These are phyloP conservation scores for Blastobotrys capitulatus DNA, from an alignment of 1,139 yeast species.

Conservation along the genomic window DNA sequence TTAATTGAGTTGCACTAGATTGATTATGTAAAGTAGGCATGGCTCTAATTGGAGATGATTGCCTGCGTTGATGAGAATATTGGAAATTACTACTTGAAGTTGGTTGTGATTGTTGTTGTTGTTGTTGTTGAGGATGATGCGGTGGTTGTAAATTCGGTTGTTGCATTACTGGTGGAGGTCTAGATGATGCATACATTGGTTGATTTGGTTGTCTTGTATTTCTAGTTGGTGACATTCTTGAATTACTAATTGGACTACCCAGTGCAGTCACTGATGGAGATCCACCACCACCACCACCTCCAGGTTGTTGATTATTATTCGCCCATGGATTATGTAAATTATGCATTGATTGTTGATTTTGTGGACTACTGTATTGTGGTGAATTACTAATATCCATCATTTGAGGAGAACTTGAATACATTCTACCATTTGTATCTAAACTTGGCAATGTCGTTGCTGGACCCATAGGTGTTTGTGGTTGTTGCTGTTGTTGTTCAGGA, in stretches of 20 bases:
- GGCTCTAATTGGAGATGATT: slow-evolving; percentile 8
- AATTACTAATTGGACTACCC: not conserved
- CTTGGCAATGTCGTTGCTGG: slow-evolving; percentile 7
- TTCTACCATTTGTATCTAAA: slow-evolving; percentile 7
- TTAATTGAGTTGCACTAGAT: slow-evolving; percentile 4
- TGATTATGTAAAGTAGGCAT: slow-evolving; percentile 7
- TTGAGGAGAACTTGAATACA: slow-evolving; percentile 3
- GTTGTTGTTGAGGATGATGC: not conserved
- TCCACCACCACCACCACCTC: no score
- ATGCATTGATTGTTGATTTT: not conserved
- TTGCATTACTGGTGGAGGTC: slow-evolving; percentile 5
- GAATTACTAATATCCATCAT: slow-evolving; percentile 8
- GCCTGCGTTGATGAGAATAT: slow-evolving; percentile 6
- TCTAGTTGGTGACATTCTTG: slow-evolving; percentile 7
- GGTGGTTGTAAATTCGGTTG: not conserved
- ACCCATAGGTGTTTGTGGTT: slow-evolving; percentile 13
- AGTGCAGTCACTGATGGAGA: slow-evolving; percentile 9
- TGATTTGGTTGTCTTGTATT: not conserved
- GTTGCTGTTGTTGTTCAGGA: slow-evolving; percentile 16
- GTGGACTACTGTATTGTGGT: slow-evolving; percentile 3
- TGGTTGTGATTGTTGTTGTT: not conserved
- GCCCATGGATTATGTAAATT: slow-evolving; percentile 2
- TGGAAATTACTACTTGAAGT: not conserved
- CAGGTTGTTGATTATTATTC: not conserved
- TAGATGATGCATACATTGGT: slow-evolving; percentile 7